phyloP scores from a whole-genome alignment of 2,329 filamentous ascomycete species.

The Paramyrothecium roridum region DNA sequence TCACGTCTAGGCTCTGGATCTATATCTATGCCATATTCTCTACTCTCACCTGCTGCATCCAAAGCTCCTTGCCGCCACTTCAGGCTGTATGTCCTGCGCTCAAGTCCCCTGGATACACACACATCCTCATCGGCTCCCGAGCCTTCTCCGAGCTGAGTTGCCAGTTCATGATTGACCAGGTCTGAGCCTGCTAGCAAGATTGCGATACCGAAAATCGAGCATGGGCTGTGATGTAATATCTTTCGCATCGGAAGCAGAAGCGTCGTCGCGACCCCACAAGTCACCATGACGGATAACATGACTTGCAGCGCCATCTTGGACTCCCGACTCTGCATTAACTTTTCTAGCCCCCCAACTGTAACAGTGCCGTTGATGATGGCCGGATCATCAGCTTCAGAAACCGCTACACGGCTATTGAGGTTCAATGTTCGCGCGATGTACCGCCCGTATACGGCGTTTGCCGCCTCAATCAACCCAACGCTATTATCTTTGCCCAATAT shows the following conservation, averaged over 20 bases:
- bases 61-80: constrained; percentile 29
- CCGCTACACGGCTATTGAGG: constrained; percentile 15
- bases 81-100: constrained; percentile 14
- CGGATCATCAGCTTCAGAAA: constrained; percentile 3
- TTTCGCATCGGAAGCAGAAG: constrained; percentile 14
- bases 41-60: too few species aligned
- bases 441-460: constrained; percentile 15
- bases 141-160: constrained; percentile 18
- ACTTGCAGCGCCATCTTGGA: constrained; percentile 24
- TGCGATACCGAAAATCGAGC: constrained; percentile 22
- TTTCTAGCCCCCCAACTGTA: constrained; percentile 2
- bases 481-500: constrained; percentile 10
- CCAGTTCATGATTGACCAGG: constrained; percentile 14
- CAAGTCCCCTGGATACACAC: constrained; percentile 6
- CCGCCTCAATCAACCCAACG: constrained; percentile 9
- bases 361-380: constrained; percentile 10
- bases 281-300: constrained; percentile 22
- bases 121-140: constrained; percentile 14
- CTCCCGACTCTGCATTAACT: constrained; percentile 17
- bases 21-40: too few species aligned
- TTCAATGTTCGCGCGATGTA: constrained; percentile 23
- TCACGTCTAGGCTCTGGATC: too few species aligned
- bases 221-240: constrained; percentile 23
- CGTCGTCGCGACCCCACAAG: constrained; percentile 18
- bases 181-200: constrained; percentile 21